Percentiles rank a stretch among this genome's conserved stretches.
These are phyloP conservation scores for Aspergillus novofumigatus DNA, from an alignment of 2,329 filamentous ascomycete species.

Conservation along the genomic window DNA sequence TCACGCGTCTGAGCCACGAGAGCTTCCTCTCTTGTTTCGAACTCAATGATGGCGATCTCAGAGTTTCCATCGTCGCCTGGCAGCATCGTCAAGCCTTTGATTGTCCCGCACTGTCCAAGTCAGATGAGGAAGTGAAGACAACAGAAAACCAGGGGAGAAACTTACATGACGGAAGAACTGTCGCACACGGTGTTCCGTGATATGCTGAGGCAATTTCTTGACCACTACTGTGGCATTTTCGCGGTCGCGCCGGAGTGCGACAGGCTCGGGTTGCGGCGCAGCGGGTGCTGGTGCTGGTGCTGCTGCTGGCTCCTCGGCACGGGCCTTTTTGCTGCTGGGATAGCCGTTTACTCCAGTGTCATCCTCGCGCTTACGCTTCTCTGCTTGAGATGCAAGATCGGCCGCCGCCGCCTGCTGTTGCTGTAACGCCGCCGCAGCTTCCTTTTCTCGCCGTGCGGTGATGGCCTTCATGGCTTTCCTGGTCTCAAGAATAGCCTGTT, in stretches of 20 bases:
- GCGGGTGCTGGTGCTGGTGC: conserved; percentile 11
- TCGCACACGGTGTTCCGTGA: conserved; percentile 67
- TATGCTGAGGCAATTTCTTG: conserved; percentile 66
- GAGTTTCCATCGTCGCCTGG: conserved; percentile 58
- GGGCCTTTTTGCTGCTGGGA: conserved; percentile 66
- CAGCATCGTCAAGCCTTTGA: conserved; percentile 71
- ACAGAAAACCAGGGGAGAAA: conserved; percentile 1
- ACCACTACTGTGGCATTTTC: conserved; percentile 86
- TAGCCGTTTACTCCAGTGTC: conserved; percentile 50
- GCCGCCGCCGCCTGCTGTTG: conserved; percentile 21
- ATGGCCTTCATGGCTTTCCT: conserved; percentile 64
- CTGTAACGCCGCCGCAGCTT: conserved; percentile 51
- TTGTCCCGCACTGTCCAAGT: conserved; percentile 61
- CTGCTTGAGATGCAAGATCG: conserved; percentile 23
- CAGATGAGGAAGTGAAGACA: conserved; percentile 2
- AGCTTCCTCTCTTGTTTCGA: conserved; percentile 74
- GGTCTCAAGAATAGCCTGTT: conserved; percentile 68
- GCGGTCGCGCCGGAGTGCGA: conserved; percentile 68
- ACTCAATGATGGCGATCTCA: conserved; percentile 76
- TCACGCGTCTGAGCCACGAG: conserved; percentile 75
- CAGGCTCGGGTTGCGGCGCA: conserved; percentile 29
- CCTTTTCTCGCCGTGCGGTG: conserved; percentile 60
- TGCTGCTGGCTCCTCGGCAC: conserved; percentile 36
- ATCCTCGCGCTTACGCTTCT: conserved; percentile 69
- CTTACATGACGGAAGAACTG: conserved; percentile 80